Evolutionary conservation across 139 green algal genomes (phyloP).

Genomic region (Chlamydomonas sphaeroides): DNA sequence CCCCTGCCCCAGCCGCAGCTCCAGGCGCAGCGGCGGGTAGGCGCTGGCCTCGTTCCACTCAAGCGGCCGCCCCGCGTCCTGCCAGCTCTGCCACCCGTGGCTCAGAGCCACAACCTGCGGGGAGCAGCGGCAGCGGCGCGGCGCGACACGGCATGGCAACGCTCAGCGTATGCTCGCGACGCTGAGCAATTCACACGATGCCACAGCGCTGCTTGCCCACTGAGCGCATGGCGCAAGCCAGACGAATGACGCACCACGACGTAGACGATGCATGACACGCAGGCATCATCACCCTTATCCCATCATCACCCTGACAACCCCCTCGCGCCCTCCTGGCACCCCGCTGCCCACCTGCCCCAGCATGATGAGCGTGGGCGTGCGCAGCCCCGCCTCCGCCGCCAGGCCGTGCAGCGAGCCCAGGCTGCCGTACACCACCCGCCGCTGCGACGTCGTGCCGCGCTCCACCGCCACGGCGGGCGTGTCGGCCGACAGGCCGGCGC

Average conservation of each 20-base stretch:
- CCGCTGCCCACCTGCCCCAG: conserved; percentile 76
- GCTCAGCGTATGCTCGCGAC: no score
- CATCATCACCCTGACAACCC: no score
- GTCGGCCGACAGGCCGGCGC: conserved; percentile 60
- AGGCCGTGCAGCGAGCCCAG: conserved; percentile 64
- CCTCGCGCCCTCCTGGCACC: no score
- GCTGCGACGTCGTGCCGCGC: conserved; percentile 88
- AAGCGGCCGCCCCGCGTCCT: conserved; percentile 25
- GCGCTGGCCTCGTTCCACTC: conserved; percentile 39
- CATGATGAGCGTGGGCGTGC: conserved; percentile 94
- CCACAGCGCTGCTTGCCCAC: no score
- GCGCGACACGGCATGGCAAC: background rate
- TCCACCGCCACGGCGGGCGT: conserved; percentile 96
- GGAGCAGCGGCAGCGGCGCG: no score
- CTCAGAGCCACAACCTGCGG: conserved; percentile 46
- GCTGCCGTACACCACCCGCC: conserved; percentile 83
- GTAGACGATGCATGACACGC: no score
- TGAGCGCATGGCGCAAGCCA: no score
- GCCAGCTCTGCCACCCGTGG: conserved; percentile 44
- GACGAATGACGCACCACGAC: no score
- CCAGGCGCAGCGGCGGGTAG: conserved; percentile 19
- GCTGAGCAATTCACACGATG: no score
- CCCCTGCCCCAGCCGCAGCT: background rate
- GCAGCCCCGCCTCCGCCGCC: conserved; percentile 60
- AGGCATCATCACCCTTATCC: no score